These are phyloP conservation scores for Lenzites betulinus DNA, from an alignment of 768 basidiomycete genomes.

Conservation along the genomic window DNA sequence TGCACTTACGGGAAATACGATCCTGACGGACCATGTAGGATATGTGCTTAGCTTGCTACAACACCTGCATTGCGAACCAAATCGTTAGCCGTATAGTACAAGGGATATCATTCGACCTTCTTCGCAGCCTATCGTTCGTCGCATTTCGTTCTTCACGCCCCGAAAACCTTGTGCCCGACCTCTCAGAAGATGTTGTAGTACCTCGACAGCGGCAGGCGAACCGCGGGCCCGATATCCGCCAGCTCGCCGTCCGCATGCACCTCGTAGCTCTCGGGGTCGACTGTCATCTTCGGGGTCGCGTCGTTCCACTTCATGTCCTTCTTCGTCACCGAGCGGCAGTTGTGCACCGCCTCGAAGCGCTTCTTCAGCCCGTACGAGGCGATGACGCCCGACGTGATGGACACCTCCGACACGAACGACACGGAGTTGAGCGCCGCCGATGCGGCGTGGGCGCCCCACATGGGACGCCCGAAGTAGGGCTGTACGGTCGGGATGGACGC, in stretches of 20 bases:
- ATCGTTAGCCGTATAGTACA: not conserved
- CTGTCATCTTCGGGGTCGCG: conserved; percentile 75
- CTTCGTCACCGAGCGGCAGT: conserved; percentile 78
- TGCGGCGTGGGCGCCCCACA: conserved; percentile 86
- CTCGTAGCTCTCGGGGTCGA: conserved; percentile 92
- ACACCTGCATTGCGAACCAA: not conserved
- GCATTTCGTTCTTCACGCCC: not conserved
- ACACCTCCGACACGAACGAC: conserved; percentile 80
- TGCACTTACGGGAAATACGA: too few species aligned
- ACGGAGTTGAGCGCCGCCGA: conserved; percentile 86
- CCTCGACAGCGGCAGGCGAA: conserved; percentile 63
- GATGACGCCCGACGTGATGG: conserved; percentile 60
- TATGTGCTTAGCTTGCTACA: too few species aligned
- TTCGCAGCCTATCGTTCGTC: not conserved
- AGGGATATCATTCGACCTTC: not conserved
- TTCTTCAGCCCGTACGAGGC: conserved; percentile 72
- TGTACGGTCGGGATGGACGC: conserved; percentile 96
- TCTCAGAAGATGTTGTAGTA: conserved; percentile 80
- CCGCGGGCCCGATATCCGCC: conserved; percentile 76
- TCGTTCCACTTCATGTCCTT: conserved; percentile 94
- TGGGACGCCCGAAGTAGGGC: conserved; percentile 81
- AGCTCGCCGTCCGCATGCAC: conserved; percentile 81
- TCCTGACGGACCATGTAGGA: too few species aligned
- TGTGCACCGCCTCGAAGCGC: conserved; percentile 69
- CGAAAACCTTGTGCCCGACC: not conserved